Evolutionary conservation across 768 basidiomycete genomes (phyloP).

Genomic region (Mycena galericulata): DNA sequence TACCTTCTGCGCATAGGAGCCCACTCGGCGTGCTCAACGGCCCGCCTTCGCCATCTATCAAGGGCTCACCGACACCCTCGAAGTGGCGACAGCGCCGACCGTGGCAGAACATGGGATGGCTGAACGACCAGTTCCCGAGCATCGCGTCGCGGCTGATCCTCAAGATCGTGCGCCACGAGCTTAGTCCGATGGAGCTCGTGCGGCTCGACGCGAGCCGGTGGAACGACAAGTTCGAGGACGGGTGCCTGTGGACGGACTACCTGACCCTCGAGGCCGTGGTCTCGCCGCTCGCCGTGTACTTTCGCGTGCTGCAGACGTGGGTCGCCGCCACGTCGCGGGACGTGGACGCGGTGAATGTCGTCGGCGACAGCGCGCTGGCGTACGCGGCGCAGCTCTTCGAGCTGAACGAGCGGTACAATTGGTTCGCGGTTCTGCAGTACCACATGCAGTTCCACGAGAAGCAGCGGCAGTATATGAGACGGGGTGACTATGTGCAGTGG

Average conservation of each 20-base stretch:
- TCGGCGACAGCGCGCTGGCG: slow-evolving; percentile 8
- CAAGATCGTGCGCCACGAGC: slow-evolving; percentile 19
- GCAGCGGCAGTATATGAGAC: slow-evolving; percentile 11
- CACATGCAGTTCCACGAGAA: slow-evolving; percentile 24
- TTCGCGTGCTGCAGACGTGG: slow-evolving; percentile 15
- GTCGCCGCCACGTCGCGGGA: neutral
- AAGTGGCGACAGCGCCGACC: neutral
- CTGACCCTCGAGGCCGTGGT: slow-evolving; percentile 15
- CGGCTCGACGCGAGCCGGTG: slow-evolving; percentile 1
- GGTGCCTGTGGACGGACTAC: slow-evolving; percentile 11
- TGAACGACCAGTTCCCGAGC: slow-evolving; percentile 2
- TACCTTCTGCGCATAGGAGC: too few species aligned
- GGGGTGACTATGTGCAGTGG: slow-evolving; percentile 19
- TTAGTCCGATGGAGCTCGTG: slow-evolving; percentile 17
- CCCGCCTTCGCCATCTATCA: neutral
- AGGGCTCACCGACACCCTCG: neutral
- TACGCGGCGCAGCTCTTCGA: slow-evolving; percentile 20
- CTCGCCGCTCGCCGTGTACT: slow-evolving; percentile 17
- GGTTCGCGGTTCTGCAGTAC: slow-evolving; percentile 19
- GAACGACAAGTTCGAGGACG: slow-evolving; percentile 1
- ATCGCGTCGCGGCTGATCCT: neutral
- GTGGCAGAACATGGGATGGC: neutral
- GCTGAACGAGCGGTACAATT: slow-evolving; percentile 10
- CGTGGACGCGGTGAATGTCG: neutral
- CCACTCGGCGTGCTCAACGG: too few species aligned